Conservation (phyloP, 2,329 filamentous ascomycete genomes). For the Emergomyces pasteurianus region DNA sequence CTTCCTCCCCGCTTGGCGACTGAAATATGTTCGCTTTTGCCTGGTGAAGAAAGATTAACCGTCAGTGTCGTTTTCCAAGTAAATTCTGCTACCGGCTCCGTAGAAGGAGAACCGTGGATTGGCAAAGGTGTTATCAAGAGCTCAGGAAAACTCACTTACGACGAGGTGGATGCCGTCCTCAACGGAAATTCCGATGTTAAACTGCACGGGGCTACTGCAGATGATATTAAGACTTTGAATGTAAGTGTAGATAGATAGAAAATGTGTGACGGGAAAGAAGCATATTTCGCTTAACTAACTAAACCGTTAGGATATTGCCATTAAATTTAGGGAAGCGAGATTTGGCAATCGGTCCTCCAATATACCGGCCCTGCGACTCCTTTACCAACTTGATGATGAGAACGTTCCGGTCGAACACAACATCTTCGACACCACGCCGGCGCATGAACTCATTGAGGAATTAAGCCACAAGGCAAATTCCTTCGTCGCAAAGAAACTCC, state of each 20-base stretch:
- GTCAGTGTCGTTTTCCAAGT: constrained; percentile 90
- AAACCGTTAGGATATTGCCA: constrained; percentile 51
- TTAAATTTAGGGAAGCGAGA: constrained; percentile 81
- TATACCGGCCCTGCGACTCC: constrained; percentile 72
- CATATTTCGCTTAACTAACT: background rate
- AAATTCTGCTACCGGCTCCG: constrained; percentile 66
- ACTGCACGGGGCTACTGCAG: constrained; percentile 53
- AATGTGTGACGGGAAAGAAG: background rate
- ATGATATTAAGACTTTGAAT: constrained; percentile 70
- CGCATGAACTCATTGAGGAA: constrained; percentile 91
- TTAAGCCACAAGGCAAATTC: constrained; percentile 86
- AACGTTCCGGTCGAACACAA: constrained; percentile 95
- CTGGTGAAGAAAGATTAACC: constrained; percentile 79
- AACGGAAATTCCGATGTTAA: constrained; percentile 50
- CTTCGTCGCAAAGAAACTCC: constrained; percentile 76
- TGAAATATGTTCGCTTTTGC: constrained; percentile 77
- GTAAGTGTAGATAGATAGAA: constrained; percentile 33
- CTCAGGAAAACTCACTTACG: constrained; percentile 68
- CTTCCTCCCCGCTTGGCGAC: constrained; percentile 74
- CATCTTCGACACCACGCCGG: constrained; percentile 80
- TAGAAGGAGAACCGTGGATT: constrained; percentile 83
- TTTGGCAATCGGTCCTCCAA: constrained; percentile 68
- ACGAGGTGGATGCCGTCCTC: constrained; percentile 75
- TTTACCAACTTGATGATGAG: constrained; percentile 94
- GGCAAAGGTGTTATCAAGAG: constrained; percentile 92